These are phyloP conservation scores for Psilocybe cyanescens DNA, from an alignment of 768 basidiomycete species.

Conservation along the genomic window DNA sequence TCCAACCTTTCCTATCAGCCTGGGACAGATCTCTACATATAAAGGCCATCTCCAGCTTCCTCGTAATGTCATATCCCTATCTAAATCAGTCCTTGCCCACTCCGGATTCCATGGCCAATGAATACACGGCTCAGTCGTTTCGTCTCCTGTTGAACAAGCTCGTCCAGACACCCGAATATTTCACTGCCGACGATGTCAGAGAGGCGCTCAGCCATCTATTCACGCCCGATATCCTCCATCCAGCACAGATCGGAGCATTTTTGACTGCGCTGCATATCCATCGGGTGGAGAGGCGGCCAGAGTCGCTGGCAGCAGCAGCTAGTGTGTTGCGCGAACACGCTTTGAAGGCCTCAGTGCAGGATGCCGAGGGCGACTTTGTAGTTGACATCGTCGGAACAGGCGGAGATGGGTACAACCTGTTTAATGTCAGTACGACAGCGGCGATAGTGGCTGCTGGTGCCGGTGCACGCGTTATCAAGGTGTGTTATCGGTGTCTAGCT, in stretches of 20 bases:
- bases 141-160: slow-evolving; percentile 78
- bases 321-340: slow-evolving; percentile 72
- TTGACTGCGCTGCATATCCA: slow-evolving; percentile 84
- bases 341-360: slow-evolving; percentile 61
- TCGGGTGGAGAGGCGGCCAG: slow-evolving; percentile 75
- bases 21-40: background rate
- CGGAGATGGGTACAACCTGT: slow-evolving; percentile 94
- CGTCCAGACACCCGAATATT: slow-evolving; percentile 79
- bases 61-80: background rate
- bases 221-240: slow-evolving; percentile 62
- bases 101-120: background rate
- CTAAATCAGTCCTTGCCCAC: background rate
- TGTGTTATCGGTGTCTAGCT: slow-evolving; percentile 31
- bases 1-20: background rate
- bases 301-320: slow-evolving; percentile 81
- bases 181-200: slow-evolving; percentile 76
- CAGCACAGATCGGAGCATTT: slow-evolving; percentile 87
- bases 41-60: background rate
- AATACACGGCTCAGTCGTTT: slow-evolving; percentile 56
- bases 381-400: slow-evolving; percentile 88
- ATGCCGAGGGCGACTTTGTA: slow-evolving; percentile 69
- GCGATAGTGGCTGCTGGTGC: slow-evolving; percentile 94
- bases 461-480: slow-evolving; percentile 92
- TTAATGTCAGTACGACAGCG: slow-evolving; percentile 96
- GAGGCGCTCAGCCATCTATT: slow-evolving; percentile 76